Evolutionary conservation across 768 basidiomycete species (phyloP), one percentile per base, ranked within the genome.

Genomic region (Trametes punicea): DNA sequence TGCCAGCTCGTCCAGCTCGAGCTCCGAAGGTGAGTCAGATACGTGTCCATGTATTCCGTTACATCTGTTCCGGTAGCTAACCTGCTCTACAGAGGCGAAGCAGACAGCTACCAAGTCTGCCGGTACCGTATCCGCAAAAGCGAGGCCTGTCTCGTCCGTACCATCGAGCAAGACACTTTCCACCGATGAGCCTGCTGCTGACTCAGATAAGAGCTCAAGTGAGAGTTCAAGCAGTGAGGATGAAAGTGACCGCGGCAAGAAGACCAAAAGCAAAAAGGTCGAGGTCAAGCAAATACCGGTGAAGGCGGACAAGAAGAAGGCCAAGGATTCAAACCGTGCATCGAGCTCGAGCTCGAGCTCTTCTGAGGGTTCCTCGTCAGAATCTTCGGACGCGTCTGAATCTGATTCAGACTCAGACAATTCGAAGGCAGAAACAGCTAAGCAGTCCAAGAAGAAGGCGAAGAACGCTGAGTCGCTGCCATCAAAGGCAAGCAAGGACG

Each of bases 331-430:
- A 33, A 64, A 65, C 6, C 60, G 62, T 6, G 55, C 49, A n/a
- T 64, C 67, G 27, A 25, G 18, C 6, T 55, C 50, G 1, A 40
- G 44, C 20, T 42, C 52, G 26, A 47, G 20, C 31, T 51, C 58
- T 5, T 21, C 34, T 29, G 49, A 46, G 3, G 36, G 25, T 0
- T 56, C 57, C 23, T 56, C 62, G 16, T 65, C 68, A 2, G 51
- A 54, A 36, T 66, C 65, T 39, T 62, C 63, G 11, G 56, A 62
- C 48, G 66, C 68, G 4, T 18, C 20, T 8, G 63, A 65, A 27
- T 70, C 71, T 13, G 60, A 67, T 36, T 70, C 71, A 11, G 67
- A 67, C 56, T 70, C 70, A 6, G 64, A 42, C 15, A 26, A 40
- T 29, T 46, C 63, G 27, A 38, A 46, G 6, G 23, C 46, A 11